Evolutionary conservation across 2,329 filamentous ascomycete species (phyloP).

Genomic region (Colletotrichum abscissum): DNA sequence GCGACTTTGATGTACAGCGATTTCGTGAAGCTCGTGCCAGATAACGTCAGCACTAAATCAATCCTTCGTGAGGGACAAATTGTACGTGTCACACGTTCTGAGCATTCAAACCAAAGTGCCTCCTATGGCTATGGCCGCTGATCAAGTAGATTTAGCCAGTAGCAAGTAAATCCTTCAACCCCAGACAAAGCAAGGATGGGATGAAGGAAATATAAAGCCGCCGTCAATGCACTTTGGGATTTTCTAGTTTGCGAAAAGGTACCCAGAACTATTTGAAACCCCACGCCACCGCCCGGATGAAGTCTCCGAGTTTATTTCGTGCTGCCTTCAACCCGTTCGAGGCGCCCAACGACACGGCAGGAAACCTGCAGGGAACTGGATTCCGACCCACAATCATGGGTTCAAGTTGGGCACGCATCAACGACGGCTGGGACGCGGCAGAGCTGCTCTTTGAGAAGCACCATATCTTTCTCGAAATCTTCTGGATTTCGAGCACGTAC

Average conservation of each 20-base stretch:
- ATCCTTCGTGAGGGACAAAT: not conserved
- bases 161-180: no score
- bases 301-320: conserved; percentile 5
- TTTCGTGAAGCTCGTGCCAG: not conserved
- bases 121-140: no score
- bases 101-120: no score
- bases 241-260: not conserved
- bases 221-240: not conserved
- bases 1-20: not conserved
- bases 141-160: not conserved
- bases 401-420: not conserved
- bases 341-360: conserved; percentile 1
- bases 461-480: conserved; percentile 13
- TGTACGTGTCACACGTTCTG: no score
- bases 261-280: conserved; percentile 1
- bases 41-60: not conserved
- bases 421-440: not conserved
- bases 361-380: not conserved
- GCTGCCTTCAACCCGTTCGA: not conserved
- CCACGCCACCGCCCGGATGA: not conserved
- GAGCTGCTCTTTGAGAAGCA: conserved; percentile 6
- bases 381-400: conserved; percentile 5
- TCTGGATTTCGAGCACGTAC: not conserved
- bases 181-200: not conserved
- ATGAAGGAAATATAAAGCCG: not conserved